Conservation (phyloP, 2,329 filamentous ascomycete genomes). For the Colletotrichum lupini region DNA sequence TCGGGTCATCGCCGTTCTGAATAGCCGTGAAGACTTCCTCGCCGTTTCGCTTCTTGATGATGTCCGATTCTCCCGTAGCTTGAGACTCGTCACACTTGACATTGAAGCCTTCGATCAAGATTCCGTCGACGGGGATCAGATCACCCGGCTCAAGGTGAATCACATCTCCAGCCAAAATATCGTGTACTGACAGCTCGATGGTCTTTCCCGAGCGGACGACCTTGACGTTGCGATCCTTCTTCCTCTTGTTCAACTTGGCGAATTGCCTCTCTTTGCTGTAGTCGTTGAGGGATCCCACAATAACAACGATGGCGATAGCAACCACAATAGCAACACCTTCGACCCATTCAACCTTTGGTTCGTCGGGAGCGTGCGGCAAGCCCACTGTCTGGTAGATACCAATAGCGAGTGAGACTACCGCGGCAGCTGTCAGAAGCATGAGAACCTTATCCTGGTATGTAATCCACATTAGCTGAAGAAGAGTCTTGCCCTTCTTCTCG, state of each 20-base stretch:
- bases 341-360: conserved; percentile 66
- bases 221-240: conserved; percentile 80
- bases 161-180: conserved; percentile 77
- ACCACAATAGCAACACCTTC: conserved; percentile 85
- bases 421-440: conserved; percentile 77
- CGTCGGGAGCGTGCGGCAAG: conserved; percentile 57
- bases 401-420: conserved; percentile 77
- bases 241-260: conserved; percentile 81
- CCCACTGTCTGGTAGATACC: conserved; percentile 82
- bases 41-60: conserved; percentile 74
- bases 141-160: conserved; percentile 80
- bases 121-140: conserved; percentile 78
- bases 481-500: conserved; percentile 78
- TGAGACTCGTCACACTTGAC: conserved; percentile 84
- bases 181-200: conserved; percentile 75
- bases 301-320: conserved; percentile 81
- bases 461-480: conserved; percentile 82
- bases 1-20: conserved; percentile 71
- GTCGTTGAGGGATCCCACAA: conserved; percentile 82
- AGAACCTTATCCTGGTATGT: conserved; percentile 87
- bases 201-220: conserved; percentile 77
- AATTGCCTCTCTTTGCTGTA: conserved; percentile 86
- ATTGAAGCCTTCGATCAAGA: conserved; percentile 78
- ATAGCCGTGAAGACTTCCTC: conserved; percentile 78
- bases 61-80: conserved; percentile 82